phyloP scores from a whole-genome alignment of 2,329 filamentous ascomycete genomes.

The Fusarium penzigii region DNA sequence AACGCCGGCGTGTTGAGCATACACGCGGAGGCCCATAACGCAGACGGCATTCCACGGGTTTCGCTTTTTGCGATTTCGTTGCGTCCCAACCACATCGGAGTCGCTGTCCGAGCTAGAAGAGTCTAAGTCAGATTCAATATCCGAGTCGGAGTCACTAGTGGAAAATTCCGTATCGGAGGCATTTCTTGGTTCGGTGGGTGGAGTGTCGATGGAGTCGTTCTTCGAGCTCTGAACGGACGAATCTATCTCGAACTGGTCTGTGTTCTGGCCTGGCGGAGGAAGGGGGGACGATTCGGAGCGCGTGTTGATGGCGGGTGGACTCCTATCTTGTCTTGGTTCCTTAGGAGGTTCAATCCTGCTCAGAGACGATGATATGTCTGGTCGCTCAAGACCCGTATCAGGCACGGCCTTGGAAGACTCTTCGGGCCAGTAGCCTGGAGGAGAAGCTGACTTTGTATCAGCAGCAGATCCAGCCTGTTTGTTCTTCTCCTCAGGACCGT shows the following conservation, averaged over 20 bases:
- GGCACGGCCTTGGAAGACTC: conserved; percentile 21
- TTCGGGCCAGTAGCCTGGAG: conserved; percentile 22
- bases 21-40: conserved; percentile 42
- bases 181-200: conserved; percentile 13
- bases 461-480: background rate
- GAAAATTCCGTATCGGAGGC: conserved; percentile 14
- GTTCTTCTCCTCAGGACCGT: conserved; percentile 10
- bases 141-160: conserved; percentile 21
- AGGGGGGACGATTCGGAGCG: conserved; percentile 5
- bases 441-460: conserved; percentile 9
- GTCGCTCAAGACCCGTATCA: conserved; percentile 8
- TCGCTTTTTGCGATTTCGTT: conserved; percentile 16
- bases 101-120: conserved; percentile 24
- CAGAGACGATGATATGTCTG: conserved; percentile 2
- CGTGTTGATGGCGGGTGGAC: background rate
- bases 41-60: conserved; percentile 45
- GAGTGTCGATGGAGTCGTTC: conserved; percentile 13
- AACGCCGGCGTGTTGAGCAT: conserved; percentile 37
- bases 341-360: conserved; percentile 1
- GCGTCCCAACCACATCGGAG: background rate
- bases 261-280: conserved; percentile 1
- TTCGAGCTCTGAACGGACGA: conserved; percentile 14
- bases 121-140: conserved; percentile 21
- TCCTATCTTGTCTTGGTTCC: background rate
- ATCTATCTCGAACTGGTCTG: conserved; percentile 5